Base-by-base conservation (phyloP, 2,329 filamentous ascomycete genomes). In the Bipolaris cookei region DNA sequence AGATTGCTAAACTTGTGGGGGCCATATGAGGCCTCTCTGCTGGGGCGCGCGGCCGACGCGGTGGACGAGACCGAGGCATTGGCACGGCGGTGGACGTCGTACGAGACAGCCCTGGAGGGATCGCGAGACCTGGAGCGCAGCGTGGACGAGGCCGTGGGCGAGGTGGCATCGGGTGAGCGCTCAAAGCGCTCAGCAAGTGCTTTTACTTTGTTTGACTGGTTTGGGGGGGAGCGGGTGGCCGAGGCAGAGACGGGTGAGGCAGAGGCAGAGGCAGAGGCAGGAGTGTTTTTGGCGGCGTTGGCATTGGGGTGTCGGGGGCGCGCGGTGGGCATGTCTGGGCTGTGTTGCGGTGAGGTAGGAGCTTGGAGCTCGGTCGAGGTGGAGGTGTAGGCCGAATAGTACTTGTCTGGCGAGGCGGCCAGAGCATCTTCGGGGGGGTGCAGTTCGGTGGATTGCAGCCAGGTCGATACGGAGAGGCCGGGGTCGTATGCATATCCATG, bases 181-280 rank as follows among this genome's bases (percentile, higher is more conserved):
- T 76, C 73, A 58, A 77, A 77, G 23, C 72, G 65, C 58, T 76
- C 70, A 1, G 75, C 74, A 41, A 77, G 69, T 35, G 68, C 73
- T 61, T 64, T 74, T 38, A 77, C 75, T 23, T 74, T 73, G 71
- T 71, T 54, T 59, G 71, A 58, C 34, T 61, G 46, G n/a, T 63
- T 45, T 42, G 71, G 50, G 56, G 63, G 57, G 35, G 68, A 47
- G 65, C 65, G 48, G 25, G 71, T 56, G 41, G 63, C 50, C 0
- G 67, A 55, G 13, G 71, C 66, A 23, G 68, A 66, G 14, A 70
- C 69, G 34, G 67, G 71, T 65, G 20, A 72, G 70, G 25, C 71
- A 13, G 73, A 74, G 45, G 65, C 70, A 11, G 72, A 74, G 5
- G 67, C 62, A 20, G 66, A 48, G 45, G 68, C 67, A 35, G 66